Base-by-base conservation (phyloP, 176 grass and related monocot species). In the Avena insularis region DNA sequence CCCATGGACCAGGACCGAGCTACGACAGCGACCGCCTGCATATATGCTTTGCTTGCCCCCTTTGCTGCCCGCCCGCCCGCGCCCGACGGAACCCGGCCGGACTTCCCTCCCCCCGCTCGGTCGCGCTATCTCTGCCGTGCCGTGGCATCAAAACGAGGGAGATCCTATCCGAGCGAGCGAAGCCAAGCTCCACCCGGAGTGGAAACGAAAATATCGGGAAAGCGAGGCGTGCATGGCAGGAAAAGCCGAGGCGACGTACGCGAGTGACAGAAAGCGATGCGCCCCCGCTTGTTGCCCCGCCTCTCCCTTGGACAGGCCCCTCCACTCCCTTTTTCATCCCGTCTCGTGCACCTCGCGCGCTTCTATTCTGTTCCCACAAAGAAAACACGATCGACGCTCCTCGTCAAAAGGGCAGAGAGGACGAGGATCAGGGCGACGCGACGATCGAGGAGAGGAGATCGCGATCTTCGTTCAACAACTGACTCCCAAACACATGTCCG, bases 221-320 rank as follows among this genome's bases (percentile, higher is more conserved):
- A 85, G 49, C 49, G 69, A 66, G 69, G 69, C 9, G 66, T 47
- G 86, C 79, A 49, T 78, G 59, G 81, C 79, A 20, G 80, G 5
- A 17, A 14, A 86, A 82, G 71, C 53, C 11, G 35, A 0, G 68
- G 66, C 66, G 6, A 31, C 16, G 49, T 35, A 2, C 31, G 31
- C 8, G 71, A 69, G 43, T 17, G 89, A 86, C 84, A 62, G 62
- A 82, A 86, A 86, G 79, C 12, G 63, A 64, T 6, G 79, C 61
- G 58, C 67, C 31, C 14, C 27, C 62, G 31, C 31, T 33, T 33
- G 31, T 43, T 17, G 27, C n/a, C 23, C 16, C 12, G 70, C 23
- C 86, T 7, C 86, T 6, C 50, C 81, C 75, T 73, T 77, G 25
- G 82, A 66, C 68, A 16, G 31, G 31, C 31, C 2, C 31, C 78